A percentile compares a stretch with the other conserved stretches of the same genome.
These are phyloP conservation scores for Penicillium freii DNA, from an alignment of 2,329 filamentous ascomycete species.

Conservation along the genomic window DNA sequence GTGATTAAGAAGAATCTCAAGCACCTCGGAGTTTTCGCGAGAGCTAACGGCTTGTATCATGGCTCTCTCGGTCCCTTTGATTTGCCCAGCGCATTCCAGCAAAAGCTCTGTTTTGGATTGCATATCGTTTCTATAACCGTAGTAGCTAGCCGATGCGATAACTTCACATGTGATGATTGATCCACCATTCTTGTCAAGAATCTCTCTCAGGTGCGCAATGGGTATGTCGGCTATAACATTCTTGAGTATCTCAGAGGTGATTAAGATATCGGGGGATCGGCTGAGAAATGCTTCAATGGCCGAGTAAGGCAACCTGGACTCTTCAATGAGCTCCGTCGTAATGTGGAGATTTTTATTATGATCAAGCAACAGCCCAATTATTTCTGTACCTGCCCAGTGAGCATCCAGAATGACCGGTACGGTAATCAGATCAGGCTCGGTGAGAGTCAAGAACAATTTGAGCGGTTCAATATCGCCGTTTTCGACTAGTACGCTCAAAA, in stretches of 20 bases:
- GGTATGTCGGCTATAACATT: background rate
- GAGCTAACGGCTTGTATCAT: background rate
- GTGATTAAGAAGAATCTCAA: background rate
- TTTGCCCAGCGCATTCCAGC: background rate
- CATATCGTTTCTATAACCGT: background rate
- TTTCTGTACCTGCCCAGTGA: background rate
- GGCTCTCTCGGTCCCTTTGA: background rate
- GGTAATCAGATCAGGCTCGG: background rate
- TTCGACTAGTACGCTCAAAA: background rate
- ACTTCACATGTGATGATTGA: background rate
- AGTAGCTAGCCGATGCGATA: background rate
- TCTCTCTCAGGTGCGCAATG: background rate
- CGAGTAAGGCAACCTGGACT: background rate
- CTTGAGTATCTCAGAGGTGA: background rate
- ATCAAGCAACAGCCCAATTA: background rate
- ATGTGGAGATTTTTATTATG: background rate
- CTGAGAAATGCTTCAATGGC: background rate
- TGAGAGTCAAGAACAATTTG: background rate
- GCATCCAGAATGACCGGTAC: background rate
- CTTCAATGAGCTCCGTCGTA: background rate
- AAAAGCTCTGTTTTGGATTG: background rate
- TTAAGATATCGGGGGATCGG: background rate
- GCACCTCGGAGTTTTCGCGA: background rate
- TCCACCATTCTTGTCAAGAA: background rate
- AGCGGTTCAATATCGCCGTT: background rate